Percentiles rank a stretch among this genome's conserved stretches.
Conservation (phyloP, 768 basidiomycete genomes). For the Ramaria sp. region DNA sequence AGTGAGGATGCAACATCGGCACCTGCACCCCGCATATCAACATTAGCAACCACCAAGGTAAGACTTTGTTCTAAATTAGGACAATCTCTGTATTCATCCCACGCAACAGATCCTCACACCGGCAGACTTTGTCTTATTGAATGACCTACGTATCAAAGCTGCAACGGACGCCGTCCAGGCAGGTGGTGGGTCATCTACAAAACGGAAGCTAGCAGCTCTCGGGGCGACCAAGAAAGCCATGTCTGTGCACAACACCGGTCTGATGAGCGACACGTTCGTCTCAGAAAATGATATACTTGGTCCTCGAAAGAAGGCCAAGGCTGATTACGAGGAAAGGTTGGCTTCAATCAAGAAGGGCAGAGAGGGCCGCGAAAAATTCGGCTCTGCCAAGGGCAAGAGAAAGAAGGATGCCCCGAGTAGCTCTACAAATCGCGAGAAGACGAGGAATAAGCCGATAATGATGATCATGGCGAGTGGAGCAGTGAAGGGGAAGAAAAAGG, state of each 20-base stretch:
- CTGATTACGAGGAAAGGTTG: conserved; percentile 88
- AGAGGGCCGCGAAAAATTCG: conserved; percentile 91
- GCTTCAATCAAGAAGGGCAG: conserved; percentile 87
- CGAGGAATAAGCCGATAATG: conserved; percentile 91
- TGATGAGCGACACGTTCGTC: conserved; percentile 51
- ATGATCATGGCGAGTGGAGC: conserved; percentile 74
- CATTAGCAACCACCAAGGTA: conserved; percentile 75
- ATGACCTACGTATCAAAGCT: conserved; percentile 77
- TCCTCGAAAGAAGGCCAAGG: conserved; percentile 86
- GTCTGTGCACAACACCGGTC: conserved; percentile 19
- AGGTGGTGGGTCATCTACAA: conserved; percentile 55
- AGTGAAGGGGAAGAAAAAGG: conserved; percentile 77
- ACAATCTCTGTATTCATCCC: neutral
- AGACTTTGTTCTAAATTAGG: neutral
- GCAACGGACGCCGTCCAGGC: conserved; percentile 59
- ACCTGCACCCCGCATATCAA: conserved; percentile 38
- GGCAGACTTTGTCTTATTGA: conserved; percentile 87
- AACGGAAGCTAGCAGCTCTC: conserved; percentile 79
- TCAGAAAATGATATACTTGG: conserved; percentile 91
- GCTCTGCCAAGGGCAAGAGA: conserved; percentile 85
- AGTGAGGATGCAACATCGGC: conserved; percentile 15
- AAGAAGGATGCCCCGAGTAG: conserved; percentile 74
- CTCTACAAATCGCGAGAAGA: conserved; percentile 87
- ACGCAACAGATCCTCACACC: conserved; percentile 83
- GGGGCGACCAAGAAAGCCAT: conserved; percentile 57